A percentile compares a stretch with the other conserved stretches of the same genome.
phyloP scores from a whole-genome alignment of 768 basidiomycete genomes.

The Tulasnella sp. region DNA sequence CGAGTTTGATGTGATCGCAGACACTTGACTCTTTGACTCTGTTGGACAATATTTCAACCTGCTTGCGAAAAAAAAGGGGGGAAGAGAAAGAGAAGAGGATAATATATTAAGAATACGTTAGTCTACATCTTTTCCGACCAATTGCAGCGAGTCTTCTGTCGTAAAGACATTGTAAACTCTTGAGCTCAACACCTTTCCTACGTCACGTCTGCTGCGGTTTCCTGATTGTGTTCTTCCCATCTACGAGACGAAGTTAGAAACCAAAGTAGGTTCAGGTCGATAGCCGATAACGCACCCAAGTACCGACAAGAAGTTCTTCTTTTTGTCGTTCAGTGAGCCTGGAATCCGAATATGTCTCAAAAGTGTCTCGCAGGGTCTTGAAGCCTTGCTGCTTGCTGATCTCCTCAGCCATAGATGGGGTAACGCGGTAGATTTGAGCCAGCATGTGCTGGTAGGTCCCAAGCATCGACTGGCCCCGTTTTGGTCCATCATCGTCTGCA shows the following conservation, averaged over 20 bases:
- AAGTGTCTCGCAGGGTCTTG: slow-evolving; percentile 9
- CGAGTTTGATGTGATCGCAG: neutral
- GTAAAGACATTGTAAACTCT: slow-evolving; percentile 15
- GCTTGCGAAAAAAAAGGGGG: too few species aligned
- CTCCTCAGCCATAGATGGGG: neutral
- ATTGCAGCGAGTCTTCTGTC: neutral
- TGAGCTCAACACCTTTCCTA: slow-evolving; percentile 2
- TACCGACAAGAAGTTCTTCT: slow-evolving; percentile 14
- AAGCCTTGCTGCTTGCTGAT: slow-evolving; percentile 2
- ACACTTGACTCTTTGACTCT: neutral
- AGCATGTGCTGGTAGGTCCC: slow-evolving; percentile 19
- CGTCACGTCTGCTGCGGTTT: neutral
- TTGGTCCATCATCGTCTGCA: neutral
- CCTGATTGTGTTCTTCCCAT: neutral
- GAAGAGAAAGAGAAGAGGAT: too few species aligned
- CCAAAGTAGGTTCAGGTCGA: neutral
- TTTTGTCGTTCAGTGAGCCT: slow-evolving; percentile 5
- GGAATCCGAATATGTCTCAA: slow-evolving; percentile 18
- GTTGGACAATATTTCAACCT: neutral
- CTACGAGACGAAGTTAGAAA: neutral
- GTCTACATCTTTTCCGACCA: slow-evolving; percentile 14
- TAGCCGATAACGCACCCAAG: neutral
- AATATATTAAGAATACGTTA: neutral
- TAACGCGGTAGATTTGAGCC: slow-evolving; percentile 20
- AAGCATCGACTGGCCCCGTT: neutral